Base-by-base conservation (phyloP, 228 moss, liverwort and hornwort species). In the Sphagnum magellanicum region DNA sequence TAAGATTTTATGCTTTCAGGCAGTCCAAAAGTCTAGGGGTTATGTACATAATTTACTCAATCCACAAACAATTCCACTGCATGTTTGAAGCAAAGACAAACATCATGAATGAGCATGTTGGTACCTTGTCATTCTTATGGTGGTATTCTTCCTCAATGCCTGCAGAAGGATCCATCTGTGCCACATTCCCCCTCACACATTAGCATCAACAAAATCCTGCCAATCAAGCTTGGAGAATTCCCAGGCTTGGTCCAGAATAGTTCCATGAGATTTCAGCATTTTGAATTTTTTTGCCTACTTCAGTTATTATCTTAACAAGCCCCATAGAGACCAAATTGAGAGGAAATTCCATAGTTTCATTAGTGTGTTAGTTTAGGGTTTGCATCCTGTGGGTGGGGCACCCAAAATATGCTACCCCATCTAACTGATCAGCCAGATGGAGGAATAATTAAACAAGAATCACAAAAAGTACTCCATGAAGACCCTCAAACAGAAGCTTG, bases 121-220 rank as follows among this genome's bases (percentile, higher is more conserved):
- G 5, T 77, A 98, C 98, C 74, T 94, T 88, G 78, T 98, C 83
- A 14, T 74, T 93, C 78, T 98, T 98, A 68, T 90, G 98, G 82
- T 88, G 88, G 66, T 92, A 98, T 70, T 94, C 98, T 64, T 90
- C 92, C 73, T 98, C 98, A 65, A 98, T 98, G 50, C 94, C 94
- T 49, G 98, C 91, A 66, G 92, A 85, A 67, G 98, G 98, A 75
- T 98, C 96, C 89, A 96, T 74, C 80, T 80, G 53, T 70, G 67
- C 11, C 57, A 7, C 57, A 60, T 57, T 51, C 32, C 16, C 16
- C 13, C 47, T 50, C 6, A 32, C 15, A 51, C 13, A 68, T 46
- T 15, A 14, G 5, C 10, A 13, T 32, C 51, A 52, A 16, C 50
- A 51, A 13, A 51, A 51, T 12, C 10, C 17, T 51, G 51, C 4